Percentiles rank a stretch among this genome's conserved stretches.
These are phyloP conservation scores for Hypoxylon sp. DNA, from an alignment of 2,329 filamentous ascomycete species.

Conservation along the genomic window DNA sequence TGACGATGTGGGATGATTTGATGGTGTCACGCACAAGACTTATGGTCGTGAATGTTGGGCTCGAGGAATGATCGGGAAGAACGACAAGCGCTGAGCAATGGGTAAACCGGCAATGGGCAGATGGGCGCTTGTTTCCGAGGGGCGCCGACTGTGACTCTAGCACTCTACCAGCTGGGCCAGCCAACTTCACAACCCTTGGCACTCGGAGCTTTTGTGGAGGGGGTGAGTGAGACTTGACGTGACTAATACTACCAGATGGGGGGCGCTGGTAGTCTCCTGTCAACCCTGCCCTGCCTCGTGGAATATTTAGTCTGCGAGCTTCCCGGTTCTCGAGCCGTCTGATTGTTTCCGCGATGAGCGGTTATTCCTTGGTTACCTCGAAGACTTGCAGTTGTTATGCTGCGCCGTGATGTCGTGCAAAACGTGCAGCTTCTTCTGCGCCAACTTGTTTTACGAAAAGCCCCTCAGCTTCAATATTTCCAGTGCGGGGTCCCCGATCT, in stretches of 20 bases:
- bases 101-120: conserved; percentile 14
- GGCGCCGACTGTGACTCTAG: conserved; percentile 40
- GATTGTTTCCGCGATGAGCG: conserved; percentile 6
- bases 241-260: conserved; percentile 26
- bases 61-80: conserved; percentile 37
- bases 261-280: conserved; percentile 8
- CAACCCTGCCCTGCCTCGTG: conserved; percentile 28
- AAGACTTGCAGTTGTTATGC: conserved; percentile 8
- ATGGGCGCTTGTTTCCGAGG: conserved; percentile 34
- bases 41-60: conserved; percentile 28
- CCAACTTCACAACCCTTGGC: conserved; percentile 34
- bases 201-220: conserved; percentile 38
- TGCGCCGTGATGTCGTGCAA: conserved; percentile 27
- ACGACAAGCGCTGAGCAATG: conserved; percentile 22
- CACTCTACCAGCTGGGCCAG: conserved; percentile 20
- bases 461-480: conserved; percentile 28
- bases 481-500: conserved; percentile 39
- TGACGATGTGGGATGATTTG: conserved; percentile 44
- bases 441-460: conserved; percentile 15
- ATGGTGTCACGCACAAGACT: conserved; percentile 42
- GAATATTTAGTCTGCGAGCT: conserved; percentile 37
- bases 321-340: conserved; percentile 26
- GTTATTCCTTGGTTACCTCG: conserved; percentile 13
- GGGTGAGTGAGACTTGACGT: conserved; percentile 34
- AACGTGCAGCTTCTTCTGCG: conserved; percentile 7